Percentiles rank a stretch among this genome's conserved stretches.
These are phyloP conservation scores for Paramecium sexaurelia DNA, from an alignment of 73 alveolate species.

Conservation along the genomic window DNA sequence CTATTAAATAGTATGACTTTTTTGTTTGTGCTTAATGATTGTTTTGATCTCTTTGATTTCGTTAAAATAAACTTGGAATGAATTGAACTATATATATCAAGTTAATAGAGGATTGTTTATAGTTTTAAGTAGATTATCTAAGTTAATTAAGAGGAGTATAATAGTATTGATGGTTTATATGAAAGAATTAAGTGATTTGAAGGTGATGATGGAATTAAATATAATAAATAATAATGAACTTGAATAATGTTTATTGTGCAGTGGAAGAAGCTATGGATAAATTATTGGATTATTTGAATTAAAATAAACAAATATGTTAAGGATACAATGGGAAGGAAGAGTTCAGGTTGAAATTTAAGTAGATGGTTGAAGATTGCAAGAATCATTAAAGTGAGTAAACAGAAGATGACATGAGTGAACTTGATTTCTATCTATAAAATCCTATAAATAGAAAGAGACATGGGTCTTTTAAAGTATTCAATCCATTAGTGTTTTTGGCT, in stretches of 20 bases:
- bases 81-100: no score
- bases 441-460: not conserved
- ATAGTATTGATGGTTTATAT: not conserved
- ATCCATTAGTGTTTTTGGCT: not conserved
- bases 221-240: not conserved
- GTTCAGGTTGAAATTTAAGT: not conserved
- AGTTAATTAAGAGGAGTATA: not conserved
- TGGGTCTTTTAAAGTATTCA: constrained; percentile 9
- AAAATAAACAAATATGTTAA: not conserved
- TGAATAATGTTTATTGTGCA: not conserved
- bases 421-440: not conserved
- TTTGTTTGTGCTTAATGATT: no score
- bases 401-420: constrained; percentile 15
- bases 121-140: no score
- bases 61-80: no score
- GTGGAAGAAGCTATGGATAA: not conserved
- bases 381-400: not conserved
- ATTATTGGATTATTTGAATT: not conserved
- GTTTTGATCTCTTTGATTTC: no score
- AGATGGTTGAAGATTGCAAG: not conserved
- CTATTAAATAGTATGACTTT: no score
- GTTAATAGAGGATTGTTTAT: no score
- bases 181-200: not conserved
- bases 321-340: not conserved
- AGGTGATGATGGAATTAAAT: not conserved